phyloP scores from a whole-genome alignment of 140 eudicot genomes.

The Anethum foeniculum region DNA sequence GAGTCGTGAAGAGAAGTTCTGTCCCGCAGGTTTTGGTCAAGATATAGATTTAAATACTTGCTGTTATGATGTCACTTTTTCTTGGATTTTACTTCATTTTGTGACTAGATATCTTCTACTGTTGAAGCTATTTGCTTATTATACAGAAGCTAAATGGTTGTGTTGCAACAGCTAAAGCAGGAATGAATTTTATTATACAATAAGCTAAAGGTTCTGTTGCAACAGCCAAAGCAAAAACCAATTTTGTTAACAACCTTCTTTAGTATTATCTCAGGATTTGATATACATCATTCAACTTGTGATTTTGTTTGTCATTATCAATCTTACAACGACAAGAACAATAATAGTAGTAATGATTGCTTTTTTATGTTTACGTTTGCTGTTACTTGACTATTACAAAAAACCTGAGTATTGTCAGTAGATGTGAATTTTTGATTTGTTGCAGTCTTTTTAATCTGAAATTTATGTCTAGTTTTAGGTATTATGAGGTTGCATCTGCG shows the following conservation, averaged over 20 bases:
- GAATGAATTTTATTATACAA: neutral
- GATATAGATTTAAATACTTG: slow-evolving; percentile 17
- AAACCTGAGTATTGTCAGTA: neutral
- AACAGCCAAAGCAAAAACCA: neutral
- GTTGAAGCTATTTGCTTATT: neutral
- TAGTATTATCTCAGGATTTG: neutral
- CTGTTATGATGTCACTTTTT: neutral
- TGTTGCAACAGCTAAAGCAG: neutral
- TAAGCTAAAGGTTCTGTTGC: neutral
- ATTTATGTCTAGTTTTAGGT: too few relatives aligned
- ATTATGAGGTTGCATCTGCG: neutral
- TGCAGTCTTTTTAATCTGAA: neutral
- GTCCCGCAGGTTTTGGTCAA: slow-evolving; percentile 51
- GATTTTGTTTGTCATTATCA: neutral
- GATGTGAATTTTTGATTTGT: neutral
- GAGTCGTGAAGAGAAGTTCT: slow-evolving; percentile 54
- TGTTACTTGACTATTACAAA: neutral
- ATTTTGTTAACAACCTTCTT: neutral
- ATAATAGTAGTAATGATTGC: neutral
- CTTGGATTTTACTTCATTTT: neutral
- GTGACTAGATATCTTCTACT: neutral
- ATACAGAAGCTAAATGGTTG: neutral
- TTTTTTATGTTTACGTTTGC: neutral
- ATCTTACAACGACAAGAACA: neutral
- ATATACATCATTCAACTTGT: neutral